Evolutionary conservation across 306 rosid genomes (phyloP).

Genomic region (Lathyrus oleraceus): DNA sequence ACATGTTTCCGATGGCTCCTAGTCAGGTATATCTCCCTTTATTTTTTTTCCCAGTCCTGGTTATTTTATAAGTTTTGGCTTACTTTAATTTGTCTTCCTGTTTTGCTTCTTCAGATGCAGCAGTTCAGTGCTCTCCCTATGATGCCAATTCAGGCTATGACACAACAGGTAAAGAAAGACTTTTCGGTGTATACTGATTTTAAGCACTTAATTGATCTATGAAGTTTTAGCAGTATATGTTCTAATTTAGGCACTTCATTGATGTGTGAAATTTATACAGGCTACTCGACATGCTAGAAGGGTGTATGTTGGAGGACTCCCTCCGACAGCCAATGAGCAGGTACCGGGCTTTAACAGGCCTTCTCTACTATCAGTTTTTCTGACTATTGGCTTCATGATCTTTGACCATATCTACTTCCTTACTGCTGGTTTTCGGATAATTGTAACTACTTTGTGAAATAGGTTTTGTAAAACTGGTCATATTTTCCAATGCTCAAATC

Average conservation of each 20-base stretch:
- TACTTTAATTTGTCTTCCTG: slow-evolving; percentile 23
- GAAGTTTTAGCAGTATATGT: not conserved
- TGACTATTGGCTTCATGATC: not conserved
- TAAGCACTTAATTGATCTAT: slow-evolving; percentile 24
- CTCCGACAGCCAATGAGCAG: slow-evolving; percentile 99
- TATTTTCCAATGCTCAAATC: not conserved
- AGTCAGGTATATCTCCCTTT: slow-evolving; percentile 65
- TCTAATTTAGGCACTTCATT: slow-evolving; percentile 23
- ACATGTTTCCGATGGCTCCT: slow-evolving; percentile 80
- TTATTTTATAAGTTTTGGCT: not conserved
- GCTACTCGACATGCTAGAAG: slow-evolving; percentile 99
- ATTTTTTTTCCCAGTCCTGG: not conserved
- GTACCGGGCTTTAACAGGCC: slow-evolving; percentile 36
- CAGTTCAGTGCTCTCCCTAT: slow-evolving; percentile 84
- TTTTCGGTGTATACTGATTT: not conserved
- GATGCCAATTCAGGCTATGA: slow-evolving; percentile 99
- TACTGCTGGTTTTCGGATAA: not conserved
- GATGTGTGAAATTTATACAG: slow-evolving; percentile 43
- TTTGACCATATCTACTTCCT: not conserved
- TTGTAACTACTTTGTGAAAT: not conserved
- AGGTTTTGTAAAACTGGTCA: slow-evolving; percentile 8
- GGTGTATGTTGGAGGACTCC: slow-evolving; percentile 96
- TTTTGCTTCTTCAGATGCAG: slow-evolving; percentile 46
- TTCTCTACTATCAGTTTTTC: not conserved
- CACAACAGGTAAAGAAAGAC: slow-evolving; percentile 74